Conservation (phyloP, 495 filamentous ascomycete species). For the Beverwykella pulmonaria region DNA sequence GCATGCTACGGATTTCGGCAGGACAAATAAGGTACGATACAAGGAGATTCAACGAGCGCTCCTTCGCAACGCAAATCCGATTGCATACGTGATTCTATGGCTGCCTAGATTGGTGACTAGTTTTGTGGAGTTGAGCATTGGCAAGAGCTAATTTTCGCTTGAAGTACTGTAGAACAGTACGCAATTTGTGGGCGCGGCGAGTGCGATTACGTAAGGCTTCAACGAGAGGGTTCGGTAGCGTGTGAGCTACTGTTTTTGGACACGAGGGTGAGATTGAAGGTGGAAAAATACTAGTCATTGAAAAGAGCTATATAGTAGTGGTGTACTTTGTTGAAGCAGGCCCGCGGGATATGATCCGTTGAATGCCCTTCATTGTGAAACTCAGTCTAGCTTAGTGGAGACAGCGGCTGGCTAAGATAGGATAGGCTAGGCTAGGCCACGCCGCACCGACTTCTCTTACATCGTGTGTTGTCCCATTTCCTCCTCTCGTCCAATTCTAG, state of each 20-base stretch:
- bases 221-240: constrained; percentile 4
- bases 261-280: background rate
- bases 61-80: background rate
- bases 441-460: too few species aligned
- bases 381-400: too few species aligned
- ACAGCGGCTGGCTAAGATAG: too few species aligned
- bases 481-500: too few species aligned
- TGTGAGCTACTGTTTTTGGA: background rate
- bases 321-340: too few species aligned
- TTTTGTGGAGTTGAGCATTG: constrained; percentile 1
- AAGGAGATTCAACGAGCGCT: background rate
- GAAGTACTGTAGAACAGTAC: background rate
- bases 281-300: too few species aligned
- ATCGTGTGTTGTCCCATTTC: too few species aligned
- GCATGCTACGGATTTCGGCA: background rate
- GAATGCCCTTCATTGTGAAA: too few species aligned
- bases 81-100: constrained; percentile 12
- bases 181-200: constrained; percentile 11
- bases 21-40: background rate
- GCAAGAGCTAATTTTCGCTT: background rate
- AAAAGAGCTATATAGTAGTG: too few species aligned
- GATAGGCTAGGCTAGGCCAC: too few species aligned
- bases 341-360: too few species aligned
- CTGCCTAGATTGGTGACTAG: background rate
- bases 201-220: constrained; percentile 8